phyloP scores from a whole-genome alignment of 2,329 filamentous ascomycete species.

The Colletotrichum tofieldiae region DNA sequence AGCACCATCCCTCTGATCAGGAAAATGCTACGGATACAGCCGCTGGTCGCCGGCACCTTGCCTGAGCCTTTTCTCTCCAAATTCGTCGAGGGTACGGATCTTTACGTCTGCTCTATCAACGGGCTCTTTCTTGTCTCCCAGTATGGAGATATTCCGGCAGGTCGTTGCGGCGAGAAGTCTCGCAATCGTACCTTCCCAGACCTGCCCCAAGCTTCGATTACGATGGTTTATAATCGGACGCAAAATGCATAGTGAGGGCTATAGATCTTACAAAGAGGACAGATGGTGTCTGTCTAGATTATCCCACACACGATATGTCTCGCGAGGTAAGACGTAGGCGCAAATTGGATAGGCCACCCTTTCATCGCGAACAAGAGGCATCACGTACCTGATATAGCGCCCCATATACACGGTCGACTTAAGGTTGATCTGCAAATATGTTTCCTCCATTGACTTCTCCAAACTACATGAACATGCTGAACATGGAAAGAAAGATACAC shows the following conservation, averaged over 20 bases:
- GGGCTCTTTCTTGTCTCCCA: too few relatives aligned
- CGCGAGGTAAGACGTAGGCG: too few relatives aligned
- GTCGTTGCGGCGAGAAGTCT: background rate
- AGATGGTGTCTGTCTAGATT: background rate
- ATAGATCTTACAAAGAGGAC: background rate
- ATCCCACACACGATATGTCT: background rate
- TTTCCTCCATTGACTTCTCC: too few relatives aligned
- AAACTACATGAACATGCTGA: background rate
- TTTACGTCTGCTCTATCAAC: background rate
- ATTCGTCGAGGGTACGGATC: background rate
- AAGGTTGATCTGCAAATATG: too few relatives aligned
- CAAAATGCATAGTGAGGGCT: background rate
- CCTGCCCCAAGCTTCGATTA: background rate
- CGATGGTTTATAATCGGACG: background rate
- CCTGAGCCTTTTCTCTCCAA: background rate
- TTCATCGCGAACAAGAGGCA: too few relatives aligned
- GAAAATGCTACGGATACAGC: too few relatives aligned
- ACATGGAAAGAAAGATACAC: background rate
- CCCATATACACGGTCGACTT: too few relatives aligned
- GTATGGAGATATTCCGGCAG: too few relatives aligned
- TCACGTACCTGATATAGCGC: too few relatives aligned
- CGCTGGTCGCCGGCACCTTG: background rate
- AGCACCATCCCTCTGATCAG: background rate
- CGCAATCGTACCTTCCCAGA: background rate
- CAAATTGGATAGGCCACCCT: background rate